Evolutionary conservation across 192 early-diverging fungal genomes (phyloP).

Genomic region (Umbelopsis ramanniana): DNA sequence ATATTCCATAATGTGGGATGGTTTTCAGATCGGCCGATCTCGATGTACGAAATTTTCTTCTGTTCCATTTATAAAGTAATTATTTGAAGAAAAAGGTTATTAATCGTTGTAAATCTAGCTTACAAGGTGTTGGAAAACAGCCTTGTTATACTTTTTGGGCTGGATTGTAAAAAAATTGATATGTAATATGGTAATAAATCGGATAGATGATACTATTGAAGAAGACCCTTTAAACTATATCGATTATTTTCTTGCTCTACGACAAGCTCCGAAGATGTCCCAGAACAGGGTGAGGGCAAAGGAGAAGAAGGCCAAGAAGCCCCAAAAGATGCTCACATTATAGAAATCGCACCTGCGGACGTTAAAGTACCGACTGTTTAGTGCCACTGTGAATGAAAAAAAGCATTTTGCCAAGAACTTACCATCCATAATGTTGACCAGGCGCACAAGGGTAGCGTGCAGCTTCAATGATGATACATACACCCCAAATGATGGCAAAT

Average conservation of each 20-base stretch:
- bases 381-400: background rate
- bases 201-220: background rate
- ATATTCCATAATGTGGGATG: too few species aligned
- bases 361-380: too few species aligned
- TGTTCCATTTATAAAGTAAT: too few species aligned
- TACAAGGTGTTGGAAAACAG: too few species aligned
- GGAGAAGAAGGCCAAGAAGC: slow-evolving; percentile 35
- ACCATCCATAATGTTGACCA: slow-evolving; percentile 35
- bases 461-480: slow-evolving; percentile 35
- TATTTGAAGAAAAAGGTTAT: too few species aligned
- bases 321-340: slow-evolving; percentile 47
- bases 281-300: slow-evolving; percentile 31
- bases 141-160: background rate
- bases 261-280: slow-evolving; percentile 38
- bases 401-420: slow-evolving; percentile 2
- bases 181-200: background rate
- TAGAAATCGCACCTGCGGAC: slow-evolving; percentile 42
- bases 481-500: slow-evolving; percentile 42
- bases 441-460: slow-evolving; percentile 28
- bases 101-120: too few species aligned
- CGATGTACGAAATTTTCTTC: too few species aligned
- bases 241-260: slow-evolving; percentile 5
- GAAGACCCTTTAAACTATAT: background rate
- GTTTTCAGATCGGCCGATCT: too few species aligned
- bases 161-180: background rate